Base-by-base conservation (phyloP, 306 rosid species). In the Gynostemma pentaphyllum region DNA sequence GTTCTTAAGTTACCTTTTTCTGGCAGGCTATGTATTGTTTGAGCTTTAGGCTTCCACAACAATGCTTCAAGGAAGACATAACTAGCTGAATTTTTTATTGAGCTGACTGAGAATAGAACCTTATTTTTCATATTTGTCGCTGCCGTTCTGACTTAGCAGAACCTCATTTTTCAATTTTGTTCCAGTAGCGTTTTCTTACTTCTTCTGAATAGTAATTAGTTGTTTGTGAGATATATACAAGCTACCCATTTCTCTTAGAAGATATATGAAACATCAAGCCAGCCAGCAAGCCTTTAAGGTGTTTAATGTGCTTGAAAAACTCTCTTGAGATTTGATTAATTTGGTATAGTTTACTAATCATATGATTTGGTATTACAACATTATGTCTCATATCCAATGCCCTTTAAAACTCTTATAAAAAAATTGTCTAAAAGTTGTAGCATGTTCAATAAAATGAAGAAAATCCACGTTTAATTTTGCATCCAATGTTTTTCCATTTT, bases 11-110 rank as follows among this genome's bases (percentile, higher is more conserved):
- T 8, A 11, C 7, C 12, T 3, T 30, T 51, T 39, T 73, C 40
- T 70, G 5, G 72, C 85, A 91, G 98, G 88, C 88, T 56, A 91
- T 91, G 98, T 85, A 78, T 76, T 91, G 96, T 74, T 79, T 91
- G 47, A 85, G 95, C 76, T 82, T 82, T 65, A 76, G 70, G 73
- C 79, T 79, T 53, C 84, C 87, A 53, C 80, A 79, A 71, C 70
- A 85, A 34, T 85, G 91, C 80, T 57, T 72, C 57, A 19, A 11
- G 8, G 84, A 85, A 70, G 75, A 70, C 48, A 63, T 13, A 59
- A 57, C 49, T 49, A 39, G 65, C 64, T 45, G 8, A 34, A 27
- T 60, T 13, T 11, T 2, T 23, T 23, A 45, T 69, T 74, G 13
- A 21, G 71, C 70, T 59, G 66, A 34, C 5, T 49, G 9, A 57